Conservation (phyloP, 441 rosid species). For the Croton setiger region DNA sequence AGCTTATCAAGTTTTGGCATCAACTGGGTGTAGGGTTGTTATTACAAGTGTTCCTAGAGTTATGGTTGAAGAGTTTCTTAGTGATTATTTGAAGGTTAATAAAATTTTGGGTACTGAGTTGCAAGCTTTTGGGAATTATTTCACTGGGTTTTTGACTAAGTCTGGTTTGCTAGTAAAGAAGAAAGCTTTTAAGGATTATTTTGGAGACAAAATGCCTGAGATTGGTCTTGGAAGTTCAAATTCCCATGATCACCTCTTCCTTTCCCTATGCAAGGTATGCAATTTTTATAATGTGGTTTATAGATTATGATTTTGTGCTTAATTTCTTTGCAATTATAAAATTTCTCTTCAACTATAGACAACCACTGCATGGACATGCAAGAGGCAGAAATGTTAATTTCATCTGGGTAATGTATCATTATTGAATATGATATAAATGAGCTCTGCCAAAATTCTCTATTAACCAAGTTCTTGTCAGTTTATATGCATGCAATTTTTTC, state of each 20-base stretch:
- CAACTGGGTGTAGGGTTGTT: constrained; percentile 41
- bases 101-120: constrained; percentile 71
- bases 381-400: not conserved
- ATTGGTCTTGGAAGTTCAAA: constrained; percentile 69
- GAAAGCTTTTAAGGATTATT: constrained; percentile 56
- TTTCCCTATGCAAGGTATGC: constrained; percentile 79
- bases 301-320: not conserved
- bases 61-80: constrained; percentile 74
- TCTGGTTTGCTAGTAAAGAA: constrained; percentile 68
- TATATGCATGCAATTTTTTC: not conserved
- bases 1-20: constrained; percentile 46
- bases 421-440: constrained; percentile 3
- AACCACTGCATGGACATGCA: not conserved
- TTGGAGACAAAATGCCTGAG: constrained; percentile 51
- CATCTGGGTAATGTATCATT: not conserved
- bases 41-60: constrained; percentile 77
- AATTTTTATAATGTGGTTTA: not conserved
- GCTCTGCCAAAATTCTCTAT: not conserved
- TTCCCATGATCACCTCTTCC: constrained; percentile 52
- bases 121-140: constrained; percentile 39
- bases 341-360: too few species aligned
- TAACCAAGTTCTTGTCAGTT: not conserved
- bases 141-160: constrained; percentile 57
- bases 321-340: too few species aligned
- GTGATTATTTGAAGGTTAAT: constrained; percentile 59